phyloP scores from a whole-genome alignment of 2,329 filamentous ascomycete species.

The Rhynchosporium agropyri region DNA sequence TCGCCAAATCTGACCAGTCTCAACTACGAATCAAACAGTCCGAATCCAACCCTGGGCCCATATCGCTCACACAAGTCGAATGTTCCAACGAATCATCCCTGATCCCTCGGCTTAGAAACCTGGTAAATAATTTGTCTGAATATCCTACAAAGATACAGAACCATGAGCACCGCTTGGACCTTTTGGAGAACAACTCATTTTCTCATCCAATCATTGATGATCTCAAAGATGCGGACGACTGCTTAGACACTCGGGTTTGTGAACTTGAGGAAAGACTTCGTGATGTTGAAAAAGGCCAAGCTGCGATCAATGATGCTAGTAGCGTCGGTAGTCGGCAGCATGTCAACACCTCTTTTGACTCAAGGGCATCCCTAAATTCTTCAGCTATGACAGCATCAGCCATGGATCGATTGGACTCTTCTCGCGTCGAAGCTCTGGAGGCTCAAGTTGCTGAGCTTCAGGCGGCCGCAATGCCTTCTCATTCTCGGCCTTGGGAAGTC shows the following conservation, averaged over 20 bases:
- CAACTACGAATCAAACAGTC: constrained; percentile 32
- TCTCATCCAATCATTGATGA: constrained; percentile 68
- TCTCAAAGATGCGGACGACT: constrained; percentile 67
- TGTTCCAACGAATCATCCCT: constrained; percentile 26
- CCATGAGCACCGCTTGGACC: constrained; percentile 67
- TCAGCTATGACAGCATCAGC: constrained; percentile 44
- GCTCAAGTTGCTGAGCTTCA: constrained; percentile 41
- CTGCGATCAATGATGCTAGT: constrained; percentile 46
- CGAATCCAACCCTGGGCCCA: constrained; percentile 19
- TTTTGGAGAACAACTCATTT: constrained; percentile 71
- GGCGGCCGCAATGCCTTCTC: constrained; percentile 55
- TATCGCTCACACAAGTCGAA: constrained; percentile 16
- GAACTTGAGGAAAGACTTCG: constrained; percentile 68
- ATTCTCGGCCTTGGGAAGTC: constrained; percentile 68
- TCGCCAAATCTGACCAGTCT: constrained; percentile 23
- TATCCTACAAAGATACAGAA: constrained; percentile 36
- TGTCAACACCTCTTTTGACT: constrained; percentile 38
- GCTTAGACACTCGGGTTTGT: constrained; percentile 66
- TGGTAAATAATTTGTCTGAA: constrained; percentile 33
- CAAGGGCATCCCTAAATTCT: constrained; percentile 44
- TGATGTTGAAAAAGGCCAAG: constrained; percentile 57
- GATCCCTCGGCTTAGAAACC: constrained; percentile 31
- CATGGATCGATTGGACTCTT: constrained; percentile 44
- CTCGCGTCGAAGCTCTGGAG: constrained; percentile 52
- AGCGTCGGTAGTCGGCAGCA: constrained; percentile 33